Base-by-base conservation (phyloP, 2,329 filamentous ascomycete genomes). In the Verticillium nonalfalfae region DNA sequence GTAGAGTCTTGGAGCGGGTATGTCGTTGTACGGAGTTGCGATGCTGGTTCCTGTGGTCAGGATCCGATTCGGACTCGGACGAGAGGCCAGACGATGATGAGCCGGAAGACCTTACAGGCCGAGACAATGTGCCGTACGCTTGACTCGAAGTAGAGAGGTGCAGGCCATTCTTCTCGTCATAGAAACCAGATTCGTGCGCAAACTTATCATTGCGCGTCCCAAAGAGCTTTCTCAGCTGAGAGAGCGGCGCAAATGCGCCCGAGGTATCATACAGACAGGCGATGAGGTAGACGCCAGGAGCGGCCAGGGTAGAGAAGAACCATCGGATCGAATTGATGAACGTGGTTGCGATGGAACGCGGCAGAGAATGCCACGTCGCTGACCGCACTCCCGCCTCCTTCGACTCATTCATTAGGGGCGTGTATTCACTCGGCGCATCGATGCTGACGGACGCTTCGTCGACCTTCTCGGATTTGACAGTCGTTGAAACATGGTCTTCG, bases 221-320 rank as follows among this genome's bases (percentile, higher is more conserved):
- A 64, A 85, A 83, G 33, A 94, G 78, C 69, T 83, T 88, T 70
- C 84, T 83, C 54, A 95, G 76, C 62, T 91, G 93, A 57, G 87
- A 77, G 62, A 95, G 76, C n/a, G 91, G 85, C 59, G 91, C 89
- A 73, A 96, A 96, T 58, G 81, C 81, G 58, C 92, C 92, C 62
- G 90, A 79, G 56, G 92, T 87, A 70, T 96, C 88, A 76, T 90
- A 94, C 68, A 98, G 89, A 71, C 85, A 93, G 66, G 90, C 89
- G 63, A 93, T 85, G 61, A 97, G 76, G 75, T 94, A 97, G 58
- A 93, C 84, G 18, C 89, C 90, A 1, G 94, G 94, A 26, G 90
- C 87, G 33, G 90, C 85, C 63, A 98, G 77, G 14, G 91, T 90
- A 58, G 90, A 89, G 60, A 97, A 76, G 56, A 97, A 81, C 78